These are phyloP conservation scores for Sideroxylon spinosum DNA, from an alignment of 179 eudicot genomes.

Conservation along the genomic window DNA sequence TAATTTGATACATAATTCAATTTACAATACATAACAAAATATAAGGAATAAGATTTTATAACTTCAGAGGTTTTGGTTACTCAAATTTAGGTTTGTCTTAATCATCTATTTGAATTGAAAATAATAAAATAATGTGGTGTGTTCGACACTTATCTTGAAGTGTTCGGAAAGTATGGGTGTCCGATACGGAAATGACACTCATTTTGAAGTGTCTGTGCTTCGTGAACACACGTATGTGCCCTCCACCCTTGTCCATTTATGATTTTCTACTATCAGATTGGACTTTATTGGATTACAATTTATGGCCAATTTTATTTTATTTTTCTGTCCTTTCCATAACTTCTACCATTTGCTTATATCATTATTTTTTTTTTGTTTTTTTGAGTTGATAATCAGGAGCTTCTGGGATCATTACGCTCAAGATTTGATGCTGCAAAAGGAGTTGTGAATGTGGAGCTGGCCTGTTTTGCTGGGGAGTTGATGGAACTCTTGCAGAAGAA, in stretches of 20 bases:
- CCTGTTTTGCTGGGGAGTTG: constrained; percentile 44
- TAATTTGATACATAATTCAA: no score
- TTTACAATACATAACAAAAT: no score
- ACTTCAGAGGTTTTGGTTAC: no score
- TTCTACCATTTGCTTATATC: not conserved
- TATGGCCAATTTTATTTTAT: not conserved
- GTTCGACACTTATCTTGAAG: no score
- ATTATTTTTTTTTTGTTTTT: not conserved
- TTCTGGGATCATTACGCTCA: constrained; percentile 47
- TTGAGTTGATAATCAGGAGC: constrained; percentile 37
- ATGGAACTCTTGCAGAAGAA: constrained; percentile 33
- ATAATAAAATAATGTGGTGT: no score
- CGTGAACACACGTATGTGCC: no score
- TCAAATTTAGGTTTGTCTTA: no score
- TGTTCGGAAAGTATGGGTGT: no score
- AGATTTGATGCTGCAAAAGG: constrained; percentile 61
- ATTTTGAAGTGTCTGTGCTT: no score
- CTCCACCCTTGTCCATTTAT: not conserved
- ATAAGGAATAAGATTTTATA: no score
- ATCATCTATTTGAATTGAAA: no score
- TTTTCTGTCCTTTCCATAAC: not conserved
- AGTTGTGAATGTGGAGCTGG: constrained; percentile 47
- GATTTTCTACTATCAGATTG: not conserved
- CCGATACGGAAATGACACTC: no score
- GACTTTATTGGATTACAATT: constrained; percentile 5